phyloP scores from a whole-genome alignment of 306 rosid species.

The Castanospermum australe region DNA sequence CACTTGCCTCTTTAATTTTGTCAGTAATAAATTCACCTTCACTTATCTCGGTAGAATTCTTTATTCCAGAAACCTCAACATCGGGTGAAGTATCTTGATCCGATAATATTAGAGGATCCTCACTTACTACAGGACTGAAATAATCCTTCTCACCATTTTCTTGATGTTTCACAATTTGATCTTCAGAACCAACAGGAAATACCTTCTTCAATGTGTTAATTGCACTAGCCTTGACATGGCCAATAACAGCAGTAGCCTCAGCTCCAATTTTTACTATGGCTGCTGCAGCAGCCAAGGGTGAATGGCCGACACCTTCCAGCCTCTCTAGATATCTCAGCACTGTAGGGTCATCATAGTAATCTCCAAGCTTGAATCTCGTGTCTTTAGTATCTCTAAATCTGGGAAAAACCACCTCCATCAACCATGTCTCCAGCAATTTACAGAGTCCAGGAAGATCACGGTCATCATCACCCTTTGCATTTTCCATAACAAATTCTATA shows the following conservation, averaged over 20 bases:
- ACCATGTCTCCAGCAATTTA: conserved; percentile 86
- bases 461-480: conserved; percentile 72
- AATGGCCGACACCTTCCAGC: conserved; percentile 73
- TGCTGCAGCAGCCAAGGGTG: conserved; percentile 98
- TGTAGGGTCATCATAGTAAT: conserved; percentile 87
- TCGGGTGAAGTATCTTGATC: conserved; percentile 41
- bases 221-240: conserved; percentile 80
- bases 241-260: conserved; percentile 93
- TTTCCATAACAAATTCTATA: conserved; percentile 73
- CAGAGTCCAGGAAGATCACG: conserved; percentile 96
- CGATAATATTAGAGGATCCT: conserved; percentile 39
- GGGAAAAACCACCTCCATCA: conserved; percentile 91
- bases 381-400: conserved; percentile 85
- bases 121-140: conserved; percentile 47
- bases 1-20: conserved; percentile 69
- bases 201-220: conserved; percentile 81
- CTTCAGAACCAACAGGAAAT: conserved; percentile 62
- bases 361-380: conserved; percentile 76
- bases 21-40: conserved; percentile 58
- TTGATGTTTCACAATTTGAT: conserved; percentile 40
- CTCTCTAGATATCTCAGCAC: conserved; percentile 86
- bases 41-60: conserved; percentile 30
- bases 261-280: conserved; percentile 92
- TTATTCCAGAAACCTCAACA: conserved; percentile 48
- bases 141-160: conserved; percentile 47